These are phyloP conservation scores for Septoria petroselini DNA, from an alignment of 2,329 filamentous ascomycete genomes.

Conservation along the genomic window DNA sequence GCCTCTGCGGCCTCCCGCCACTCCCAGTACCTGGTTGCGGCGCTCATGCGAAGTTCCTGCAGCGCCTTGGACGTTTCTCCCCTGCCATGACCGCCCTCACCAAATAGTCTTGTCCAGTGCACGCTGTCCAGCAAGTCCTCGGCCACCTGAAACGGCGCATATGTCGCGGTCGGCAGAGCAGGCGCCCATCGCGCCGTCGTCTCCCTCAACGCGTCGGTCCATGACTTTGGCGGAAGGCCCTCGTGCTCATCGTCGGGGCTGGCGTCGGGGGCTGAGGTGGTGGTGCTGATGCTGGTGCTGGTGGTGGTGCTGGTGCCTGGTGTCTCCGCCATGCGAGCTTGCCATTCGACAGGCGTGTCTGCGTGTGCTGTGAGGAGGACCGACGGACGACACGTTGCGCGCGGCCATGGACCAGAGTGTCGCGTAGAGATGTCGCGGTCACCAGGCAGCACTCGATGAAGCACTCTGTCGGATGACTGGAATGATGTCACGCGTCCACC, in stretches of 20 bases:
- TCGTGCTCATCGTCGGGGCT: slow-evolving; percentile 5
- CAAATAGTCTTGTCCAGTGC: slow-evolving; percentile 1
- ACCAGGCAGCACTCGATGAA: too few species aligned
- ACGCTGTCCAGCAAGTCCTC: slow-evolving; percentile 18
- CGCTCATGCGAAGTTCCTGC: slow-evolving; percentile 18
- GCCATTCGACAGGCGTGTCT: slow-evolving; percentile 8
- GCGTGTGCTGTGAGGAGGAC: neutral
- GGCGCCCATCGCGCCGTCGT: slow-evolving; percentile 10
- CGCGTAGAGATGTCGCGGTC: neutral
- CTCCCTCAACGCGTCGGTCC: neutral
- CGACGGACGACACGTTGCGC: neutral
- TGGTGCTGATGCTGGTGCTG: slow-evolving; percentile 1
- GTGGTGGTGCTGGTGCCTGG: slow-evolving; percentile 1
- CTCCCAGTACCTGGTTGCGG: slow-evolving; percentile 16
- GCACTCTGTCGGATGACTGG: too few species aligned
- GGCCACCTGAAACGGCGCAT: slow-evolving; percentile 19
- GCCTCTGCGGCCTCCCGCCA: slow-evolving; percentile 19
- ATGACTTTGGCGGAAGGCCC: neutral
- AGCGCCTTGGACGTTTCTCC: slow-evolving; percentile 11
- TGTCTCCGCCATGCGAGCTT: slow-evolving; percentile 13
- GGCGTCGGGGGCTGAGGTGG: neutral
- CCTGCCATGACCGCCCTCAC: neutral
- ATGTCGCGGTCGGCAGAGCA: slow-evolving; percentile 6
- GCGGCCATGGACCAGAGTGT: neutral
- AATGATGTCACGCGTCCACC: too few species aligned